Percentiles rank a stretch among this genome's conserved stretches.
Evolutionary conservation across 495 filamentous ascomycete species (phyloP).

Genomic region (Cairneyella variabilis): DNA sequence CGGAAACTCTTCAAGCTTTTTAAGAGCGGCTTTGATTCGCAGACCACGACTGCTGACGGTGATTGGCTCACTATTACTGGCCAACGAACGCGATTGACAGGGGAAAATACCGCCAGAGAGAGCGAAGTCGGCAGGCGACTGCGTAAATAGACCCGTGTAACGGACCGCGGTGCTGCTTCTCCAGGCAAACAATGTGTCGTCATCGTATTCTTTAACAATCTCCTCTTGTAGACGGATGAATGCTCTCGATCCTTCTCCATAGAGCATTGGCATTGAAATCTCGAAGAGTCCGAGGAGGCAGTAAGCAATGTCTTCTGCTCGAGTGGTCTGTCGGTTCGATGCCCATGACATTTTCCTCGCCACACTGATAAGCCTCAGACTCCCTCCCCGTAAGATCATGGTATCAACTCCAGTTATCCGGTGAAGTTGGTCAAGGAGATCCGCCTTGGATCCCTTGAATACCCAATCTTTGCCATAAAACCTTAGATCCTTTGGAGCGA

Average conservation of each 20-base stretch:
- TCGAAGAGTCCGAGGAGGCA: conserved; percentile 19
- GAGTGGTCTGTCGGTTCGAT: conserved; percentile 20
- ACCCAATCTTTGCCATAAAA: conserved; percentile 1
- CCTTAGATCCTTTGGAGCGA: neutral
- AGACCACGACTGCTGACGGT: too few relatives aligned
- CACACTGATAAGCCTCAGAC: conserved; percentile 1
- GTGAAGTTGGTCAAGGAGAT: neutral
- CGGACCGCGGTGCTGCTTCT: too few relatives aligned
- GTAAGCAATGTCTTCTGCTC: conserved; percentile 20
- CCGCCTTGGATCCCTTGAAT: neutral
- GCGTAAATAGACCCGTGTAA: too few relatives aligned
- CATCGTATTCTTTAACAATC: conserved; percentile 12
- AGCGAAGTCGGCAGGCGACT: too few relatives aligned
- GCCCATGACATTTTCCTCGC: conserved; percentile 29
- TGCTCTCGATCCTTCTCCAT: conserved; percentile 18
- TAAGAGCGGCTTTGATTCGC: too few relatives aligned
- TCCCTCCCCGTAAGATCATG: neutral
- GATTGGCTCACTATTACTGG: too few relatives aligned
- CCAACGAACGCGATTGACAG: too few relatives aligned
- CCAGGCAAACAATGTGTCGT: conserved; percentile 17
- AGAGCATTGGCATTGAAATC: conserved; percentile 19
- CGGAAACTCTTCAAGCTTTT: too few relatives aligned
- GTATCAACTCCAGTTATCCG: neutral
- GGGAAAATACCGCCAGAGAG: too few relatives aligned
- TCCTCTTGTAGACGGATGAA: conserved; percentile 18